Evolutionary conservation across 805 yeast genomes (phyloP).

Genomic region (Alloascoidea africana): DNA sequence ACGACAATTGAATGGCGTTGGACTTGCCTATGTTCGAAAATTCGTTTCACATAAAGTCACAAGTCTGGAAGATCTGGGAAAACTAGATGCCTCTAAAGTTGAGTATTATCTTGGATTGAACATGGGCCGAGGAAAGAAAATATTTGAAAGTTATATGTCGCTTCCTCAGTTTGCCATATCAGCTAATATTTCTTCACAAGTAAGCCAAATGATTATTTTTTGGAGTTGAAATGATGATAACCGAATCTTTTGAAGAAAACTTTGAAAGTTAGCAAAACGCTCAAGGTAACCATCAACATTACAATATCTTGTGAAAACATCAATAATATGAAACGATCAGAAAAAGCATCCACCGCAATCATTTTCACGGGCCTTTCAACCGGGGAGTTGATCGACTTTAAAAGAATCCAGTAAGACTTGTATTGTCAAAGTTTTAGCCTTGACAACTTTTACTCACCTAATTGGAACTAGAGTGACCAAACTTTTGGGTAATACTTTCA

Average conservation of each 20-base stretch:
- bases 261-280: constrained; percentile 7
- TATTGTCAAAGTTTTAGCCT: not conserved
- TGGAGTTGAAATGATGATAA: too few relatives aligned
- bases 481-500: not conserved
- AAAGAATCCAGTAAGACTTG: constrained; percentile 18
- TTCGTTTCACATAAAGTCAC: constrained; percentile 21
- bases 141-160: constrained; percentile 17
- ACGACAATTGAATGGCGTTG: constrained; percentile 33
- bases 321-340: constrained; percentile 12
- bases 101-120: constrained; percentile 26
- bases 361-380: constrained; percentile 16
- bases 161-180: constrained; percentile 23
- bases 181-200: too few relatives aligned
- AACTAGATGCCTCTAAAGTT: constrained; percentile 18
- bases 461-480: too few relatives aligned
- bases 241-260: constrained; percentile 6
- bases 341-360: constrained; percentile 17
- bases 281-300: constrained; percentile 11
- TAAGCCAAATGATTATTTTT: too few relatives aligned
- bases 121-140: constrained; percentile 25
- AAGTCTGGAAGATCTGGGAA: constrained; percentile 17
- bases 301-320: constrained; percentile 9
- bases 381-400: constrained; percentile 28
- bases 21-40: constrained; percentile 23
- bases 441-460: too few relatives aligned